Evolutionary conservation across 345 rosid species (phyloP).

Genomic region (Arabis hirsuta): DNA sequence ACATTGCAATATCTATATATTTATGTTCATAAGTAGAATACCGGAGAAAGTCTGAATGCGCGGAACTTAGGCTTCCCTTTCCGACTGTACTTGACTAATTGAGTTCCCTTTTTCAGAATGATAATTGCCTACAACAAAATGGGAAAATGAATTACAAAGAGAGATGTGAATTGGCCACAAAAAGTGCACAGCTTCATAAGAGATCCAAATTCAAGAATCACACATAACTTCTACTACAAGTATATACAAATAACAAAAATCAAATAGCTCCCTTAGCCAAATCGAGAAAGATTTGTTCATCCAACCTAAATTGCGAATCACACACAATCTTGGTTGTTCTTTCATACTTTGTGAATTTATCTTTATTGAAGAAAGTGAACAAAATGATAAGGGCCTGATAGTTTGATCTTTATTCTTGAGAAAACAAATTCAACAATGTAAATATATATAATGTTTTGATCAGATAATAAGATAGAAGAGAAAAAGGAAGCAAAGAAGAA

Average conservation of each 20-base stretch:
- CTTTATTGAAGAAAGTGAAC: background rate
- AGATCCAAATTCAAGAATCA: background rate
- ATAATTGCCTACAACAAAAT: conserved; percentile 68
- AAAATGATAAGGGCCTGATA: background rate
- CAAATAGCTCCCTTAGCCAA: background rate
- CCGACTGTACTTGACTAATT: conserved; percentile 88
- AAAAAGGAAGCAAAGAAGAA: background rate
- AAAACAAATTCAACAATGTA: background rate
- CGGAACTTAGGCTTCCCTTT: conserved; percentile 95
- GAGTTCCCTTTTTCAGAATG: conserved; percentile 81
- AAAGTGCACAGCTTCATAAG: background rate
- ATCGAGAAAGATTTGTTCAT: background rate
- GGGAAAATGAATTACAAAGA: background rate
- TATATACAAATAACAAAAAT: background rate
- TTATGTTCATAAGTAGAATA: conserved; percentile 41
- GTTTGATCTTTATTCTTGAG: background rate
- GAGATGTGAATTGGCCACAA: background rate
- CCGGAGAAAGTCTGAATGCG: conserved; percentile 72
- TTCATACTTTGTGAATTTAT: background rate
- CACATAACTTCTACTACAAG: background rate
- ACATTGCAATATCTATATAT: background rate
- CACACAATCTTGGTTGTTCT: background rate
- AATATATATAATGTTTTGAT: background rate
- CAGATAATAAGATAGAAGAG: background rate
- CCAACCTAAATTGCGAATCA: background rate